Percentiles rank a stretch among this genome's conserved stretches.
Conservation (phyloP, 192 early-diverging fungal species). For the Phycomyces blakesleeanus region DNA sequence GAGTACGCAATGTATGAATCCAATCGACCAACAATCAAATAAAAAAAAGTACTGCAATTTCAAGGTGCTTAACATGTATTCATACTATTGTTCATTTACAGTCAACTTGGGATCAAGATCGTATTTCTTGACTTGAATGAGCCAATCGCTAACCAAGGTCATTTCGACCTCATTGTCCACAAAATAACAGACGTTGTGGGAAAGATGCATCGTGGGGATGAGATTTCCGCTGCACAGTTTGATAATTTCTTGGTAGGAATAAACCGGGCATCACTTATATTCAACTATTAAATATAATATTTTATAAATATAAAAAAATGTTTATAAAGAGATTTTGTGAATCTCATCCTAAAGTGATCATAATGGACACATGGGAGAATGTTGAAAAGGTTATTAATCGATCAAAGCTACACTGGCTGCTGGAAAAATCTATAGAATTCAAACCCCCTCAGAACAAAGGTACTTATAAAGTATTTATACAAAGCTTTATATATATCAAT, state of each 20-base stretch:
- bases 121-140: slow-evolving; percentile 25
- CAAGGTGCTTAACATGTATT: too few relatives aligned
- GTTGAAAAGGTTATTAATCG: slow-evolving; percentile 31
- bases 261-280: background rate
- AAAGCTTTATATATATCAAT: background rate
- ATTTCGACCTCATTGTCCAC: slow-evolving; percentile 35
- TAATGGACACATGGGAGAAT: slow-evolving; percentile 24
- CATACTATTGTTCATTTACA: slow-evolving; percentile 1
- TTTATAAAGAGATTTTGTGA: slow-evolving; percentile 22
- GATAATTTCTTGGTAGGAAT: slow-evolving; percentile 22
- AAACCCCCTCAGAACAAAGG: too few relatives aligned
- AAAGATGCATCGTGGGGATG: slow-evolving; percentile 20
- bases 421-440: too few relatives aligned
- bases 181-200: slow-evolving; percentile 36
- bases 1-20: slow-evolving; percentile 35
- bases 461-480: too few relatives aligned
- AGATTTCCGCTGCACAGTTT: slow-evolving; percentile 7
- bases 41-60: too few relatives aligned
- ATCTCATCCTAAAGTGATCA: slow-evolving; percentile 24
- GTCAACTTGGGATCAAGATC: slow-evolving; percentile 23
- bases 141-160: slow-evolving; percentile 19
- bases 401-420: background rate
- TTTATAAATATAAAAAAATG: background rate
- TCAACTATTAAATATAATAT: background rate
- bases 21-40: background rate